Conservation (phyloP, 352 stramenopile genomes). For the Phytophthora pisi region DNA sequence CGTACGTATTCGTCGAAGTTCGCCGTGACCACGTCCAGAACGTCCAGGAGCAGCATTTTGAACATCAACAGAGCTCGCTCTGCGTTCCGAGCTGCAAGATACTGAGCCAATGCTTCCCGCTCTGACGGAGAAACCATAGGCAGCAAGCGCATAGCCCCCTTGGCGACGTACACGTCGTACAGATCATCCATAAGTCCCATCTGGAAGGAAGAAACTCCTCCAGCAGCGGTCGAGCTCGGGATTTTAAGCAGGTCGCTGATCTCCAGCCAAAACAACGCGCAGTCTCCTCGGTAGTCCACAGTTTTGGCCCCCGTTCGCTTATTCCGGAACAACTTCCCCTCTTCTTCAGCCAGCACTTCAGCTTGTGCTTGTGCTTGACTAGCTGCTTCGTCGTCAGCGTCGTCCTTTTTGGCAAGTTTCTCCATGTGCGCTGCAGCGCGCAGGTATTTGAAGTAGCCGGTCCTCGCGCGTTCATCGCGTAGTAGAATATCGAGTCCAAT, state of each 20-base stretch:
- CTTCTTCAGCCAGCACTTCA: conserved; percentile 22
- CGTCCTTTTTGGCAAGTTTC: conserved; percentile 28
- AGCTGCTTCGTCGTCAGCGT: conserved; percentile 1
- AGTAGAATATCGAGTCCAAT: conserved; percentile 60
- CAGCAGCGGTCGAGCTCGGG: conserved; percentile 30
- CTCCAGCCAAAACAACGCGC: conserved; percentile 74
- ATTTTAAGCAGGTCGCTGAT: conserved; percentile 75
- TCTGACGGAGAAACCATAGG: conserved; percentile 61
- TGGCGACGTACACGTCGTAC: conserved; percentile 61
- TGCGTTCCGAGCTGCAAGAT: conserved; percentile 47
- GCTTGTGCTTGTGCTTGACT: conserved; percentile 8
- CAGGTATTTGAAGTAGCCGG: conserved; percentile 67
- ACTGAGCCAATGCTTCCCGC: conserved; percentile 50
- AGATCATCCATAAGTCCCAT: conserved; percentile 65
- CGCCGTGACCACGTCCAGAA: conserved; percentile 56
- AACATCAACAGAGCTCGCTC: conserved; percentile 52
- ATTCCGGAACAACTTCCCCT: conserved; percentile 16
- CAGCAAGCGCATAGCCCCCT: conserved; percentile 43
- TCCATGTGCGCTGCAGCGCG: conserved; percentile 46
- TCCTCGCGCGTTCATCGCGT: conserved; percentile 55
- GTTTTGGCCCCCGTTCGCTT: conserved; percentile 26
- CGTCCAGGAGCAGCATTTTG: conserved; percentile 72
- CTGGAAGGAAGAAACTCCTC: conserved; percentile 51
- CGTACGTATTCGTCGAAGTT: conserved; percentile 67
- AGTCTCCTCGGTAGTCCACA: conserved; percentile 61